phyloP scores from a whole-genome alignment of 345 rosid species.

The Salix suchowensis region DNA sequence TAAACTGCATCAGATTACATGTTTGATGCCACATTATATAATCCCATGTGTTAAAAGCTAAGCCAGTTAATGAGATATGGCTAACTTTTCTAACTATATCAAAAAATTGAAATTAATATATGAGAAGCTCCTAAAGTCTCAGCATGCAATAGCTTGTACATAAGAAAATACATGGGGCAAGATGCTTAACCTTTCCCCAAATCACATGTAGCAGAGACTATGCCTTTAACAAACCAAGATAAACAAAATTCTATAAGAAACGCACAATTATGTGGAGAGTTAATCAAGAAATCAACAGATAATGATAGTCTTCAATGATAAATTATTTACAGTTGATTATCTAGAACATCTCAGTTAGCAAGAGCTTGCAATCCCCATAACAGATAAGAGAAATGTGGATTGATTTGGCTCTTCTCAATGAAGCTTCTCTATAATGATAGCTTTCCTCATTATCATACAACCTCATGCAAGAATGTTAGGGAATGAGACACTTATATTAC shows the following conservation, averaged over 20 bases:
- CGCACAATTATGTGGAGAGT: not conserved
- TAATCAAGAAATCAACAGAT: not conserved
- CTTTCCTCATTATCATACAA: not conserved
- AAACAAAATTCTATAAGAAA: not conserved
- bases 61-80: not conserved
- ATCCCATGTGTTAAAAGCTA: not conserved
- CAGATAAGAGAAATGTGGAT: not conserved
- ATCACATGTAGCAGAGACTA: not conserved
- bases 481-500: not conserved
- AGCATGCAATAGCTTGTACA: not conserved
- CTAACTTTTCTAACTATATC: not conserved
- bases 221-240: not conserved
- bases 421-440: not conserved
- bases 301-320: not conserved
- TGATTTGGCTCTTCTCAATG: not conserved
- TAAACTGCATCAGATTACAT: constrained; percentile 48
- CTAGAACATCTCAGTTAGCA: not conserved
- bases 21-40: not conserved
- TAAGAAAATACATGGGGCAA: not conserved
- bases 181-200: not conserved
- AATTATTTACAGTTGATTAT: not conserved
- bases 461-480: not conserved
- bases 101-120: not conserved
- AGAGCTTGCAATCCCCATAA: not conserved
- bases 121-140: not conserved